Conservation (phyloP, 2,329 filamentous ascomycete genomes). For the Cordyceps pruinosa region DNA sequence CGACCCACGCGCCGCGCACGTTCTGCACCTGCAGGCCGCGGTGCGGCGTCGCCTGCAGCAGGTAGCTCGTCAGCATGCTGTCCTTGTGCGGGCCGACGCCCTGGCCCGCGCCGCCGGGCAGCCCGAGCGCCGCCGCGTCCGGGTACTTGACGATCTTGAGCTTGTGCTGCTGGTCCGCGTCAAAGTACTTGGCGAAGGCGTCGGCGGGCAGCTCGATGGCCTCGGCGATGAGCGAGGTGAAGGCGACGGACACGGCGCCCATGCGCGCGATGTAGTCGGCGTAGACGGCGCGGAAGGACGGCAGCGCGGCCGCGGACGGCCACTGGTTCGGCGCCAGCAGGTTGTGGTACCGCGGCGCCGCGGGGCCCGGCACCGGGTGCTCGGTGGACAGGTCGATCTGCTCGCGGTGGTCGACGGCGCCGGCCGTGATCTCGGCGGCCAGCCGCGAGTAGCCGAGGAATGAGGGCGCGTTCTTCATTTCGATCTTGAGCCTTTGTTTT, state of each 20-base stretch:
- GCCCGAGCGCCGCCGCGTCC: slow-evolving; percentile 55
- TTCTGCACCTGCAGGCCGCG: slow-evolving; percentile 79
- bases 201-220: slow-evolving; percentile 63
- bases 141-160: slow-evolving; percentile 87
- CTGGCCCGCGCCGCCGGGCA: slow-evolving; percentile 36
- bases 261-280: slow-evolving; percentile 71
- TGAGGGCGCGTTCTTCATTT: slow-evolving; percentile 67
- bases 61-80: slow-evolving; percentile 73
- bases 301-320: slow-evolving; percentile 58
- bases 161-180: slow-evolving; percentile 70
- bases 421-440: slow-evolving; percentile 64
- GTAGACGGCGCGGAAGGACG: slow-evolving; percentile 61
- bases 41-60: slow-evolving; percentile 74
- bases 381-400: slow-evolving; percentile 83
- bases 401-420: slow-evolving; percentile 71
- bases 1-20: slow-evolving; percentile 69
- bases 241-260: slow-evolving; percentile 63
- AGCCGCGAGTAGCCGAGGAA: slow-evolving; percentile 65
- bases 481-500: slow-evolving; percentile 46
- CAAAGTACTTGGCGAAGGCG: slow-evolving; percentile 76
- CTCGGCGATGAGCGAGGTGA: slow-evolving; percentile 77
- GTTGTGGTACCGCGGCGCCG: slow-evolving; percentile 65
- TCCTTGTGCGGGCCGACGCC: slow-evolving; percentile 78
- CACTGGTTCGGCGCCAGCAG: slow-evolving; percentile 74
- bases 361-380: slow-evolving; percentile 56